Evolutionary conservation across 495 filamentous ascomycete genomes (phyloP).

Genomic region (Cercophora samala): DNA sequence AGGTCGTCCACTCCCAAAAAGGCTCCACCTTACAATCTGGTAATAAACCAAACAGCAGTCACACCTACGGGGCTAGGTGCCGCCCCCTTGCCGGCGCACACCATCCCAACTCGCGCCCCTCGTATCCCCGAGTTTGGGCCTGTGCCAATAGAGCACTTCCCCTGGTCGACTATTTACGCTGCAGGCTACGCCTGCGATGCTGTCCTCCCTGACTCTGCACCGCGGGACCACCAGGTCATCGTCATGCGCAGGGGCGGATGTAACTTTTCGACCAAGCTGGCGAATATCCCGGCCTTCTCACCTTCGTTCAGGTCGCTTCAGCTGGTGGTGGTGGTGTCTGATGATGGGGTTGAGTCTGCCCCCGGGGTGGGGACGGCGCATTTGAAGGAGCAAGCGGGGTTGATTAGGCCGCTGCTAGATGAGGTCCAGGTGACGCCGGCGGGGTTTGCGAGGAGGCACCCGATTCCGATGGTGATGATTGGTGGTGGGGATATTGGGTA

Average conservation of each 20-base stretch:
- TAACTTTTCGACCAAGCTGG: conserved; percentile 76
- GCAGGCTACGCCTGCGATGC: conserved; percentile 64
- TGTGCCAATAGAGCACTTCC: conserved; percentile 39
- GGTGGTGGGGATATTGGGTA: conserved; percentile 69
- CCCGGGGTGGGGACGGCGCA: conserved; percentile 24
- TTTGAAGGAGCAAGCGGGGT: not conserved
- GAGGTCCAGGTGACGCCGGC: conserved; percentile 65
- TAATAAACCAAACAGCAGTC: conserved; percentile 56
- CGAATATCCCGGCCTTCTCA: conserved; percentile 73
- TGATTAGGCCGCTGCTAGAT: conserved; percentile 72
- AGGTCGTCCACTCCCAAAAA: not conserved
- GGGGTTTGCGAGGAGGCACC: conserved; percentile 68
- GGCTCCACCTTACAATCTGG: conserved; percentile 26
- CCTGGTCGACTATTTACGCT: conserved; percentile 69
- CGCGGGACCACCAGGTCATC: conserved; percentile 71
- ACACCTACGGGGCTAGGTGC: conserved; percentile 73
- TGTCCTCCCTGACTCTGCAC: conserved; percentile 57
- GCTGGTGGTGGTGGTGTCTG: conserved; percentile 78
- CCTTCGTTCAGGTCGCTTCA: conserved; percentile 60
- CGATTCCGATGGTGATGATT: conserved; percentile 82
- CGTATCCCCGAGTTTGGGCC: conserved; percentile 41
- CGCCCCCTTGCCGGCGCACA: conserved; percentile 63
- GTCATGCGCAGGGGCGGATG: conserved; percentile 82
- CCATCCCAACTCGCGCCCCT: conserved; percentile 48
- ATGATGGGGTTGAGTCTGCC: conserved; percentile 47